phyloP scores from a whole-genome alignment of 1,139 yeast genomes.

The Wickerhamiella infanticola region DNA sequence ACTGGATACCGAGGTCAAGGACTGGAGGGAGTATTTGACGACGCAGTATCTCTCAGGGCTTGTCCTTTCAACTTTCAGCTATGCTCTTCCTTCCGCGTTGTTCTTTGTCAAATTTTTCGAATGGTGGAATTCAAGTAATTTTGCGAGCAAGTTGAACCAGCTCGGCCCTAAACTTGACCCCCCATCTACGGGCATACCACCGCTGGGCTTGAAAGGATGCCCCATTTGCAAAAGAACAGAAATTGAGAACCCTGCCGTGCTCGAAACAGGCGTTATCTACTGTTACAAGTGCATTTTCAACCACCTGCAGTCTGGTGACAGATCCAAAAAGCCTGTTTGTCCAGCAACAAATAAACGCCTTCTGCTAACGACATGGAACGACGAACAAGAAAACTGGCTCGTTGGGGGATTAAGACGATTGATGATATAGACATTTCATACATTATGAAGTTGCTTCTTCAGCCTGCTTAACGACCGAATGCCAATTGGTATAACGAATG shows the following conservation, averaged over 20 bases:
- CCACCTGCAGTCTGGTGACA: slow-evolving; percentile 34
- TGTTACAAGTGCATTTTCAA: slow-evolving; percentile 78
- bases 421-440: slow-evolving; percentile 20
- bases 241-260: slow-evolving; percentile 65
- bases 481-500: background rate
- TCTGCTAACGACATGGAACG: slow-evolving; percentile 56
- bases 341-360: slow-evolving; percentile 68
- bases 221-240: slow-evolving; percentile 49
- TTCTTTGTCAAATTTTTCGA: slow-evolving; percentile 75
- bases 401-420: slow-evolving; percentile 61
- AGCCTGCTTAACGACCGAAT: background rate
- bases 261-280: slow-evolving; percentile 84
- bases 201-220: slow-evolving; percentile 28
- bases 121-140: slow-evolving; percentile 85
- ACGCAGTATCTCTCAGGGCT: slow-evolving; percentile 1
- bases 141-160: slow-evolving; percentile 38
- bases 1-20: background rate
- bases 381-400: slow-evolving; percentile 47
- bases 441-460: background rate
- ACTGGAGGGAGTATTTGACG: slow-evolving; percentile 2
- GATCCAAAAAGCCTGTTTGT: slow-evolving; percentile 54
- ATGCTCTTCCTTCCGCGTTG: slow-evolving; percentile 67
- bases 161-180: slow-evolving; percentile 10
- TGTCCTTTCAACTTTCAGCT: slow-evolving; percentile 11
- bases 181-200: slow-evolving; percentile 5